These are phyloP conservation scores for Leersia perrieri DNA, from an alignment of 176 grass and related monocot species.

Conservation along the genomic window DNA sequence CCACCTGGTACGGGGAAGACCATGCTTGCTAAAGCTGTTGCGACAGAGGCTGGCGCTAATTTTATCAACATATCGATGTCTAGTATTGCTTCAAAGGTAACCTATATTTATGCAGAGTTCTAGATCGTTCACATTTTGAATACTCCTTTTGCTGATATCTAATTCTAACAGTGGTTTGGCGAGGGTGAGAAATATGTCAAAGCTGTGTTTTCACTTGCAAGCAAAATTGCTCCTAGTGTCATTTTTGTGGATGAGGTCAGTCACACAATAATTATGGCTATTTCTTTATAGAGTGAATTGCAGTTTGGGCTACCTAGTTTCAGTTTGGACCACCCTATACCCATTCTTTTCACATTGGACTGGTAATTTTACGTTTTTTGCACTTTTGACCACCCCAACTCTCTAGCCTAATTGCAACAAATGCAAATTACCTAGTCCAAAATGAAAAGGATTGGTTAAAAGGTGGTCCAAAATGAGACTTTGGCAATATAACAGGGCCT, in stretches of 20 bases:
- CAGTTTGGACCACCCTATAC: too few relatives aligned
- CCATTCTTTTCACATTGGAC: too few relatives aligned
- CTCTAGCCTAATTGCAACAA: too few relatives aligned
- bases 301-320: too few relatives aligned
- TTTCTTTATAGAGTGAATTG: neutral
- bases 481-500: too few relatives aligned
- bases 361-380: too few relatives aligned
- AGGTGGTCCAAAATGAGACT: too few relatives aligned
- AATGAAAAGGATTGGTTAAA: too few relatives aligned
- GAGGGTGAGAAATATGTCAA: conserved; percentile 99
- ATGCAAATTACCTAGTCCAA: too few relatives aligned
- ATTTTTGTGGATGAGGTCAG: conserved; percentile 99
- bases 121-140: conserved; percentile 27
- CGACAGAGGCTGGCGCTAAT: conserved; percentile 95
- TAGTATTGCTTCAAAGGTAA: conserved; percentile 94
- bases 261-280: neutral
- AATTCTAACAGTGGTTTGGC: conserved; percentile 89
- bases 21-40: conserved; percentile 99
- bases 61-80: conserved; percentile 99
- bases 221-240: conserved; percentile 98
- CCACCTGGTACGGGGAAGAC: conserved; percentile 96
- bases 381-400: too few relatives aligned
- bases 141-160: conserved; percentile 24
- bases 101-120: conserved; percentile 17
- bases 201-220: conserved; percentile 92